Base-by-base conservation (phyloP, 345 rosid genomes). In the Syzygium oleosum region DNA sequence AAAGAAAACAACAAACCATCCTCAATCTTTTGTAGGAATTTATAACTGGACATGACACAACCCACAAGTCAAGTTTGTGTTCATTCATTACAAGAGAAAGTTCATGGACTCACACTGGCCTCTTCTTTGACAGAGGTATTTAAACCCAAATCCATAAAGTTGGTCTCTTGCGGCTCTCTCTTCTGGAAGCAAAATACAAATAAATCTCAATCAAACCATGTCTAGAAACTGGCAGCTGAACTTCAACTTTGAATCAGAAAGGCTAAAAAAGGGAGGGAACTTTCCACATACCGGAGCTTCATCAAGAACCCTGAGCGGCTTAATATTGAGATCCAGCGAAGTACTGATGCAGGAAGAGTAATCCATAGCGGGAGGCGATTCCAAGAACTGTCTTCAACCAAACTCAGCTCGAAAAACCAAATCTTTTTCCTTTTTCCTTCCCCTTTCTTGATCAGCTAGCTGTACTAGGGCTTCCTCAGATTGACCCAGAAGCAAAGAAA, bases 281-380 rank as follows among this genome's bases (percentile, higher is more conserved):
- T n/a, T 38, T 29, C 38, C 22, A 31, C 51, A 77, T 29, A 78
- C 51, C 41, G 58, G 85, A 46, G 52, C 61, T 21, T 91, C 93
- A 83, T 92, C 92, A 14, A 89, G 77, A 73, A 90, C 86, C 46
- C 91, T 91, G 25, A 91, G 87, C 12, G 92, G 92, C 85, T 89
- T 90, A 79, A 91, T 89, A 31, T 91, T 91, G 79, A 95, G 98
- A 92, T 94, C 94, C 87, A 95, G 83, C 4, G 95, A 93, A 88
- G 96, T 94, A 84, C 93, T 91, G 14, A 92, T 88, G 87, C 88
- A 91, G 4, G 95, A 89, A 86, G 95, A 89, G 51, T 87, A 90
- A 87, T 91, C 95, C 98, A 95, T 95, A 84, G 73, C 88, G 80
- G 46, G 13, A 73, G 49, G 80, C 27, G 80, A 73, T 34, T 51